A percentile compares a stretch with the other conserved stretches of the same genome.
phyloP scores from a whole-genome alignment of 2,329 filamentous ascomycete genomes.

The Diplodia seriata region DNA sequence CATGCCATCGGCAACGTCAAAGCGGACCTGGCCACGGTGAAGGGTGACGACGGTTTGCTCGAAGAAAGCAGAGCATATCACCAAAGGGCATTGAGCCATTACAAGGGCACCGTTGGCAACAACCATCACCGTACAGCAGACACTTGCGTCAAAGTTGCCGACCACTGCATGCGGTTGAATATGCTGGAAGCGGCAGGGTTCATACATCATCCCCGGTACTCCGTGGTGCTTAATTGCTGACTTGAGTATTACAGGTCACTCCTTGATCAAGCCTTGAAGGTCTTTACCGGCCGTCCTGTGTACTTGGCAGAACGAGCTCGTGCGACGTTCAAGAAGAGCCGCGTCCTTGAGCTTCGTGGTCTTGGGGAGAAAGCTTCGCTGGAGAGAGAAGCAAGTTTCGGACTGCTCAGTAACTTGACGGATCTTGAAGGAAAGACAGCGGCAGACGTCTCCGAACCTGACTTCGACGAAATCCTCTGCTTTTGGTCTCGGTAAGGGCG shows the following conservation, averaged over 20 bases:
- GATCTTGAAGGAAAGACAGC: background rate
- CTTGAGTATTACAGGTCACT: background rate
- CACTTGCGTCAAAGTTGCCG: constrained; percentile 33
- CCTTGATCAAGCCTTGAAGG: constrained; percentile 13
- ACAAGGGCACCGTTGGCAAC: constrained; percentile 33
- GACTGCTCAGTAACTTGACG: background rate
- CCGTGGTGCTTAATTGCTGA: background rate
- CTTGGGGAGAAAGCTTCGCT: background rate
- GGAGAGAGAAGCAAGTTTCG: background rate
- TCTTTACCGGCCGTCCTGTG: background rate
- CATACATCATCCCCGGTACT: background rate
- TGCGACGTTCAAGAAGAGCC: constrained; percentile 17
- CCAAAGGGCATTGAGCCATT: constrained; percentile 33
- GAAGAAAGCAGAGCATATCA: constrained; percentile 35
- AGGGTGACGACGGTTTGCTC: background rate
- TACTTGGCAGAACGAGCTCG: constrained; percentile 27
- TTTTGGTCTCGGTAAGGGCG: constrained; percentile 29
- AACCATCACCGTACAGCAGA: constrained; percentile 36
- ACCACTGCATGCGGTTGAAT: constrained; percentile 31
- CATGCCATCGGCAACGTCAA: constrained; percentile 37
- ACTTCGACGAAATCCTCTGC: constrained; percentile 27
- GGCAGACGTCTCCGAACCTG: background rate
- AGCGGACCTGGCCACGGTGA: constrained; percentile 18
- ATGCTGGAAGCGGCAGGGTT: constrained; percentile 20
- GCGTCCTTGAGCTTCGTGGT: background rate